phyloP scores from a whole-genome alignment of 2,329 filamentous ascomycete genomes.

The Arthrobotrys conoides region DNA sequence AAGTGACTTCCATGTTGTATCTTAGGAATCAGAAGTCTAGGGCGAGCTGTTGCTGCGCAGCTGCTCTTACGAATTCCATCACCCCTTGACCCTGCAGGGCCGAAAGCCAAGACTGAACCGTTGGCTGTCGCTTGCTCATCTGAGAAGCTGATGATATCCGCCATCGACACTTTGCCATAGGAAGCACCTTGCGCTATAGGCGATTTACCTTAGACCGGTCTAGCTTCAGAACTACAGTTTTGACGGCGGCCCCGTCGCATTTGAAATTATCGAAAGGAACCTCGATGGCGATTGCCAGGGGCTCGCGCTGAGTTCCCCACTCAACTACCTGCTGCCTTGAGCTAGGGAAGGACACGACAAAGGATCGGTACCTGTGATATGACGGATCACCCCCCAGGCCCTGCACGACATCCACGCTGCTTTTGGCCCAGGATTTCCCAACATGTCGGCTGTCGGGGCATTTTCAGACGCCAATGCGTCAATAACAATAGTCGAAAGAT shows the following conservation, averaged over 20 bases:
- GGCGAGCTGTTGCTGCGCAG: slow-evolving; percentile 16
- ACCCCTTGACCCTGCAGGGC: slow-evolving; percentile 51
- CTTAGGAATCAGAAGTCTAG: slow-evolving; percentile 13
- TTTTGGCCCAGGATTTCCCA: slow-evolving; percentile 43
- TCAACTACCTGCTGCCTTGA: slow-evolving; percentile 51
- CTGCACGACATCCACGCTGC: slow-evolving; percentile 33
- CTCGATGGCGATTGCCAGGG: slow-evolving; percentile 23
- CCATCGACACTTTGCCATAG: slow-evolving; percentile 47
- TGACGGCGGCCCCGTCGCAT: slow-evolving; percentile 39
- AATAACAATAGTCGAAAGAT: slow-evolving; percentile 18
- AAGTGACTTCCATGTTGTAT: slow-evolving; percentile 33
- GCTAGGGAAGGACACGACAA: slow-evolving; percentile 48
- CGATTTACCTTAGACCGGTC: slow-evolving; percentile 39
- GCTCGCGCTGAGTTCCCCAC: neutral
- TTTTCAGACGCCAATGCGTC: slow-evolving; percentile 19
- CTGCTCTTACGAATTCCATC: slow-evolving; percentile 16
- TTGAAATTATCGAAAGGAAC: slow-evolving; percentile 28
- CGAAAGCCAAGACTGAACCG: slow-evolving; percentile 43
- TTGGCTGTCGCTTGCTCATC: slow-evolving; percentile 50
- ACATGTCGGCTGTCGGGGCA: slow-evolving; percentile 44
- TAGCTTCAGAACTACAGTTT: slow-evolving; percentile 40
- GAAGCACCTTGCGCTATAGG: slow-evolving; percentile 34
- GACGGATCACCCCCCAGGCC: slow-evolving; percentile 34
- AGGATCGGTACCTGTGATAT: slow-evolving; percentile 48
- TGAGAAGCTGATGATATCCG: slow-evolving; percentile 55